Evolutionary conservation across 805 yeast genomes (phyloP), one percentile per base, ranked within the genome.

Genomic region (Vanderwaltozyma yarrowii): DNA sequence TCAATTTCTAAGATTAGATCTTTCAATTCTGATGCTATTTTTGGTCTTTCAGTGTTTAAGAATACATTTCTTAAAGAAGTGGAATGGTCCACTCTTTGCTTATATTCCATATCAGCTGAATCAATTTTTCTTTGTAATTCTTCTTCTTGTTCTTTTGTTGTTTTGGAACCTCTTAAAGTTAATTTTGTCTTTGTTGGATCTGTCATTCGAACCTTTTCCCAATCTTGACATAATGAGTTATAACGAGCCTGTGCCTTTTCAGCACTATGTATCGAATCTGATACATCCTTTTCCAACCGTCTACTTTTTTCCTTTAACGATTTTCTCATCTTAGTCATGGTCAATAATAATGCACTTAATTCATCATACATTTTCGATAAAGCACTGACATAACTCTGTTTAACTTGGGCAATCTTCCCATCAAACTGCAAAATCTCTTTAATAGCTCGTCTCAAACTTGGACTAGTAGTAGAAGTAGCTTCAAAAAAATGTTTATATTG

Each of bases 161-260:
- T 78, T 47, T 80, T 80, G 30, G 84, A 74, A 42, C 82, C 80
- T 54, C 84, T 84, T 55, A 92, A 70, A 2, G 89, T 76, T 36
- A 88, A 78, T 45, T 82, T 80, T 49, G 85, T 85, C 59, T 82
- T 84, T 40, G 80, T 71, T 16, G 94, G 95, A 55, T 89, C 96
- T 0, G 84, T 72, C 31, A 77, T 70, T 52, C 80, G 76, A 32
- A 87, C 70, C 49, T 81, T 79, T 48, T 89, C 96, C 58, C 85
- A 73, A 49, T 92, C 97, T 38, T 78, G 81, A 52, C 96, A 86
- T 19, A 87, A 63, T 37, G 83, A 77, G 52, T 74, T 75, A 57
- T 92, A 89, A 56, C 76, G 78, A 26, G 65, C 49, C 58, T 82
- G 84, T 13, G 96, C 94, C 71, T 89, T 89, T 46, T 85, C 95